These are phyloP conservation scores for Malassezia slooffiae DNA, from an alignment of 1,284 basidiomycete species.

Conservation along the genomic window DNA sequence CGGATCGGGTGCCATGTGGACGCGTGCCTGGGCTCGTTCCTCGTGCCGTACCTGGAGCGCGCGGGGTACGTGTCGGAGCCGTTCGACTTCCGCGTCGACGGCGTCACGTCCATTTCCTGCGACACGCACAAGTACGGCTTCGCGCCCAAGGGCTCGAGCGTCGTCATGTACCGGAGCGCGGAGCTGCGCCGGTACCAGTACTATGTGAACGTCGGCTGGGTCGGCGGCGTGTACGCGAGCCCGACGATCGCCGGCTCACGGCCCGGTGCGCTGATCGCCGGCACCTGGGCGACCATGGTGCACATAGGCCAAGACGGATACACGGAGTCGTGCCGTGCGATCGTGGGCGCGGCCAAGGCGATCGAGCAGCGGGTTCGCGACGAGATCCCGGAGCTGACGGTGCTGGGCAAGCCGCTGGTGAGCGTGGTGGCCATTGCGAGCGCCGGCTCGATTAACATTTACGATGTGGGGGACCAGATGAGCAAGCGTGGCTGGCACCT, in stretches of 20 bases:
- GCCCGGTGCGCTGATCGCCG: constrained; percentile 83
- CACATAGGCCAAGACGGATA: constrained; percentile 86
- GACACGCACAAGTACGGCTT: constrained; percentile 47
- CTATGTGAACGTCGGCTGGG: constrained; percentile 44
- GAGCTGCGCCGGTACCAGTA: constrained; percentile 42
- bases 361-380: constrained; percentile 59
- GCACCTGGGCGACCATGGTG: constrained; percentile 91
- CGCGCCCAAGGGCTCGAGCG: constrained; percentile 40
- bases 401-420: constrained; percentile 78
- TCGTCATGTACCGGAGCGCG: constrained; percentile 33
- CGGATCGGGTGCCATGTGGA: constrained; percentile 76
- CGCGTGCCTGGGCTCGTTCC: constrained; percentile 47
- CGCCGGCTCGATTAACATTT: constrained; percentile 54
- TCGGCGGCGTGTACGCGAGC: constrained; percentile 44
- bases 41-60: constrained; percentile 40
- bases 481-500: constrained; percentile 64
- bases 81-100: constrained; percentile 44
- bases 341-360: constrained; percentile 62
- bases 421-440: constrained; percentile 82
- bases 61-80: constrained; percentile 38
- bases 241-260: constrained; percentile 49
- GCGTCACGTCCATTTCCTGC: constrained; percentile 42
- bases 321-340: constrained; percentile 70
- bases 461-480: constrained; percentile 85
- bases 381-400: constrained; percentile 62